Conservation (phyloP, 208 protist genomes). For the Herpetomonas samuelpessoai region DNA sequence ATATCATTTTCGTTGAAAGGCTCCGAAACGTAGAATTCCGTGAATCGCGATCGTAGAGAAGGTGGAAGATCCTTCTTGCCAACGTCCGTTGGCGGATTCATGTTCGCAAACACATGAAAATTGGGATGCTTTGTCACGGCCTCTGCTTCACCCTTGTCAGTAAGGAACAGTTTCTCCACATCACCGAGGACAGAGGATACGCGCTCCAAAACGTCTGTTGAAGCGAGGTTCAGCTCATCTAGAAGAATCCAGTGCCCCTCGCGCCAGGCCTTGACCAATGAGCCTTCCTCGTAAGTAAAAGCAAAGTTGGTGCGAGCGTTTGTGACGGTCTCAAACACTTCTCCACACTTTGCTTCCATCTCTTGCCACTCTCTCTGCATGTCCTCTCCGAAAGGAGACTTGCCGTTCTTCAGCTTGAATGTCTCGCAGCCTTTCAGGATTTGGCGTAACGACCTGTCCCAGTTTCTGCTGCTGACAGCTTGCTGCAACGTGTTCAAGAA, state of each 20-base stretch:
- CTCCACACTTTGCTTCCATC: conserved; percentile 42
- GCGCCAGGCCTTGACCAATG: conserved; percentile 95
- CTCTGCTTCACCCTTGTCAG: conserved; percentile 60
- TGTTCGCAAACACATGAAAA: conserved; percentile 99
- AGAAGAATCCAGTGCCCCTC: conserved; percentile 99
- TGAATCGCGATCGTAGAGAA: conserved; percentile 95
- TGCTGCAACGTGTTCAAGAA: conserved; percentile 74
- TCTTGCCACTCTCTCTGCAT: conserved; percentile 47
- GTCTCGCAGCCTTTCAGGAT: conserved; percentile 75
- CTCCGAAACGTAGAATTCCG: conserved; percentile 98
- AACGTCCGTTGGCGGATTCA: conserved; percentile 99
- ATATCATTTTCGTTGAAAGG: conserved; percentile 95
- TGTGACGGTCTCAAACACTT: conserved; percentile 55
- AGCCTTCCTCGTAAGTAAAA: conserved; percentile 98
- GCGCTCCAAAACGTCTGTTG: conserved; percentile 96
- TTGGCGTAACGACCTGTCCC: conserved; percentile 50
- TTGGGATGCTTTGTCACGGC: conserved; percentile 92
- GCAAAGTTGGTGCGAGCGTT: conserved; percentile 87
- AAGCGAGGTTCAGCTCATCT: conserved; percentile 99
- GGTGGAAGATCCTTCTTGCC: conserved; percentile 99
- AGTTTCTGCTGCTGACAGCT: conserved; percentile 62
- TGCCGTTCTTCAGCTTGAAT: conserved; percentile 57
- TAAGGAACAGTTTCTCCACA: conserved; percentile 79
- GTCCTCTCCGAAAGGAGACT: conserved; percentile 21
- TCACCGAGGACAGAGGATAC: conserved; percentile 95